phyloP scores from a whole-genome alignment of 768 basidiomycete species.

The Phaeotremella skinneri region DNA sequence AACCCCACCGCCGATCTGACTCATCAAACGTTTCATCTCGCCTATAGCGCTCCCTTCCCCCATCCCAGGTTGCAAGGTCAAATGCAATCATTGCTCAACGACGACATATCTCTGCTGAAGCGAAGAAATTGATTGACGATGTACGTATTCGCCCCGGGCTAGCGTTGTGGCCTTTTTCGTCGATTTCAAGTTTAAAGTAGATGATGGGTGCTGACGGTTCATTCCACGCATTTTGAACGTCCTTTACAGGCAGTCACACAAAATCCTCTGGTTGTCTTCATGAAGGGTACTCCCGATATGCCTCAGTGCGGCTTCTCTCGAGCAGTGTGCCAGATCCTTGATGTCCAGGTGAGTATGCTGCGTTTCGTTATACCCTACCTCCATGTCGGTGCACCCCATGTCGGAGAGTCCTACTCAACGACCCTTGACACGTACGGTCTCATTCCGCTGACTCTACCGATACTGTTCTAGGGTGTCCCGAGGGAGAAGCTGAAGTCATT shows the following conservation, averaged over 20 bases:
- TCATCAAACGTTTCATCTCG: constrained; percentile 3
- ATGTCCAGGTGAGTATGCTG: constrained; percentile 53
- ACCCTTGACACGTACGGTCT: no score
- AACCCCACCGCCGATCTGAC: constrained; percentile 3
- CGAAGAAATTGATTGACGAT: constrained; percentile 49
- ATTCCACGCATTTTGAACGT: neutral
- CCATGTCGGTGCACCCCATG: no score
- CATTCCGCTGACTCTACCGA: neutral
- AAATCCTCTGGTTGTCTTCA: constrained; percentile 88
- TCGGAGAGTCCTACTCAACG: no score
- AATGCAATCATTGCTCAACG: constrained; percentile 34
- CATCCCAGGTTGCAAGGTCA: constrained; percentile 38
- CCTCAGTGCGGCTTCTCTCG: constrained; percentile 96
- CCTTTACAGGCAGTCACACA: constrained; percentile 61
- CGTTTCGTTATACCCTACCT: no score
- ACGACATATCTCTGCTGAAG: constrained; percentile 41
- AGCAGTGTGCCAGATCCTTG: constrained; percentile 85
- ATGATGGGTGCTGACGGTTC: neutral
- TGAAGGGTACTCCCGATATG: constrained; percentile 86
- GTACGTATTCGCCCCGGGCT: constrained; percentile 21
- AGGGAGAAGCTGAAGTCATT: constrained; percentile 79
- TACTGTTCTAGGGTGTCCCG: constrained; percentile 67
- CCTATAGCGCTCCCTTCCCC: constrained; percentile 44
- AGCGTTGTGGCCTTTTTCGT: neutral
- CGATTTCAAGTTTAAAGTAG: no score